Evolutionary conservation across 139 green algal genomes (phyloP), one percentile per base, ranked within the genome.

Genomic region (Picochlorum sp.): DNA sequence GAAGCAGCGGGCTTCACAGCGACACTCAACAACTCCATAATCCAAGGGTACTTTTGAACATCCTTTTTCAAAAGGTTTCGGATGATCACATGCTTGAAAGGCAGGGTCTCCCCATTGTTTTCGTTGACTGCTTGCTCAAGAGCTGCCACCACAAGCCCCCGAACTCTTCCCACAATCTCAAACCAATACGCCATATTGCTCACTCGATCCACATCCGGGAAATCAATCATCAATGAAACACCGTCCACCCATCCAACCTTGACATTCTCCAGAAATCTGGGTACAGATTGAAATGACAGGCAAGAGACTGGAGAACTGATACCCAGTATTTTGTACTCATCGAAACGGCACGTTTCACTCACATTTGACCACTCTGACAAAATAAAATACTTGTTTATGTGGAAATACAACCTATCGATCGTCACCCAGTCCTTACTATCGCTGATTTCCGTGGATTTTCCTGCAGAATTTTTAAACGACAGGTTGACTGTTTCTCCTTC

Each of bases 171-270:
- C 63, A 91, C 72, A 16, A 83, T 54, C 73, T 94, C 85, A 3
- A 73, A 68, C 86, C 86, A 95, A 70, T 90, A 82, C 2, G 86
- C 87, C 47, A 89, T 63, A 71, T 92, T 86, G 50, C 88, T 74
- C 0, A 79, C 68, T 60, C 79, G 85, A 16, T 75, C 70, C 8
- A 78, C 69, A 68, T 89, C 88, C 4, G 84, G 77, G 41, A 87
- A 84, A 69, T 91, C 84, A 2, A 93, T 41, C 24, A 84, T 67
- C 28, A 92, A 59, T 6, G 77, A 85, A 18, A 81, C 81, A 51
- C 86, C 87, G 6, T 67, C 49, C 38, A 85, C 41, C 77, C 72
- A 68, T 9, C 37, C 57, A 45, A 66, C 59, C 50, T 72, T 56
- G 41, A 78, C 28, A 41, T 57, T 71, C 20, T 54, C 18, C 18